Evolutionary conservation across 2,329 filamentous ascomycete genomes (phyloP).

Genomic region (Mariannaea elegans): DNA sequence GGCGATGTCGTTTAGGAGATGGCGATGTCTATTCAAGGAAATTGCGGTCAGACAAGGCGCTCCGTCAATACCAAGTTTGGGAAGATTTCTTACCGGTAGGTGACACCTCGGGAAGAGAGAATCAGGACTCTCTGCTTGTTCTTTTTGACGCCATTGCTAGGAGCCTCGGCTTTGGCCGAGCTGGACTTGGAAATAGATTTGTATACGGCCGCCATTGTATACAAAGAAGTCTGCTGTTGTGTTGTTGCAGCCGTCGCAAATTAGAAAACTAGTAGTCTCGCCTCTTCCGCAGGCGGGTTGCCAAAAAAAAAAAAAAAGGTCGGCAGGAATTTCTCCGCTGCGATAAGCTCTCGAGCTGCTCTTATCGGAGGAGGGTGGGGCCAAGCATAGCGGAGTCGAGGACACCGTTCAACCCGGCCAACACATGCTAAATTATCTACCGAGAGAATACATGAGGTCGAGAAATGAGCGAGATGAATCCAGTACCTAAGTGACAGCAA

Average conservation of each 20-base stretch:
- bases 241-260: slow-evolving; percentile 27
- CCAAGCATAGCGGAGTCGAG: slow-evolving; percentile 26
- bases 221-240: slow-evolving; percentile 19
- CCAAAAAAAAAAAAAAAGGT: slow-evolving; percentile 45
- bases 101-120: slow-evolving; percentile 91
- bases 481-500: neutral
- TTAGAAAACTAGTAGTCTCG: slow-evolving; percentile 19
- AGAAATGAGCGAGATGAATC: neutral
- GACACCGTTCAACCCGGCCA: slow-evolving; percentile 31
- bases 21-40: slow-evolving; percentile 74
- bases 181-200: slow-evolving; percentile 74
- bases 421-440: too few species aligned
- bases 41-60: slow-evolving; percentile 29
- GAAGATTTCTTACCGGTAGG: slow-evolving; percentile 70
- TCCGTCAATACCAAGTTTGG: neutral
- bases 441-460: neutral
- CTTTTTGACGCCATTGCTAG: slow-evolving; percentile 62
- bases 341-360: slow-evolving; percentile 40
- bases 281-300: slow-evolving; percentile 35
- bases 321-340: slow-evolving; percentile 40
- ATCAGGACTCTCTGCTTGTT: slow-evolving; percentile 85
- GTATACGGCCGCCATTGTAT: slow-evolving; percentile 73
- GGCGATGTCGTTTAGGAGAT: slow-evolving; percentile 89
- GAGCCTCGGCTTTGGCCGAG: slow-evolving; percentile 58
- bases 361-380: slow-evolving; percentile 40